Evolutionary conservation across 176 grass and related monocot genomes (phyloP).

Genomic region (Areca catechu): DNA sequence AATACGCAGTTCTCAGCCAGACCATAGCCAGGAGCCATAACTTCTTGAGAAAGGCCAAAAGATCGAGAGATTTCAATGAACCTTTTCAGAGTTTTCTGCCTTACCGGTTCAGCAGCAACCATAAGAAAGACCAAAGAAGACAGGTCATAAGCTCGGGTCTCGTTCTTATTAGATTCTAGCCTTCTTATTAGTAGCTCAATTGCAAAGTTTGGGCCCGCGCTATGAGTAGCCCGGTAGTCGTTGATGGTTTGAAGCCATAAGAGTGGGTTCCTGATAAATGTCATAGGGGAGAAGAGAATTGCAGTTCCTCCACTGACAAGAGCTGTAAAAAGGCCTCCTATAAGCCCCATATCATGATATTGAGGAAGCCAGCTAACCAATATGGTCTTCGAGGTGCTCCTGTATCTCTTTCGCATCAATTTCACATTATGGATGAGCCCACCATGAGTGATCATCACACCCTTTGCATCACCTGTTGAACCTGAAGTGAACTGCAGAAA

Average conservation of each 20-base stretch:
- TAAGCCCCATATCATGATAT: slow-evolving; percentile 79
- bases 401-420: slow-evolving; percentile 55
- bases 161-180: slow-evolving; percentile 34
- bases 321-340: slow-evolving; percentile 65
- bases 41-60: slow-evolving; percentile 58
- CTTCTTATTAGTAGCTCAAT: slow-evolving; percentile 59
- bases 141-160: slow-evolving; percentile 34
- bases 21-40: slow-evolving; percentile 61
- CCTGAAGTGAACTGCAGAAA: slow-evolving; percentile 78
- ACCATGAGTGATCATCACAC: slow-evolving; percentile 77
- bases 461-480: slow-evolving; percentile 71
- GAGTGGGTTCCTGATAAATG: slow-evolving; percentile 68
- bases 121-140: slow-evolving; percentile 65
- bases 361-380: slow-evolving; percentile 77
- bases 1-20: slow-evolving; percentile 67
- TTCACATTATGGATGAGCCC: slow-evolving; percentile 68
- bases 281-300: slow-evolving; percentile 66
- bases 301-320: slow-evolving; percentile 67
- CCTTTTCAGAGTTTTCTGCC: slow-evolving; percentile 60
- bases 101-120: slow-evolving; percentile 71
- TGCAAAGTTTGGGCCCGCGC: slow-evolving; percentile 71
- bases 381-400: slow-evolving; percentile 53
- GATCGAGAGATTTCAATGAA: slow-evolving; percentile 50
- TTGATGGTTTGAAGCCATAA: slow-evolving; percentile 58
- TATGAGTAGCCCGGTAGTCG: slow-evolving; percentile 53